Evolutionary conservation across 2,329 filamentous ascomycete species (phyloP).

Genomic region (Fusarium illudens): DNA sequence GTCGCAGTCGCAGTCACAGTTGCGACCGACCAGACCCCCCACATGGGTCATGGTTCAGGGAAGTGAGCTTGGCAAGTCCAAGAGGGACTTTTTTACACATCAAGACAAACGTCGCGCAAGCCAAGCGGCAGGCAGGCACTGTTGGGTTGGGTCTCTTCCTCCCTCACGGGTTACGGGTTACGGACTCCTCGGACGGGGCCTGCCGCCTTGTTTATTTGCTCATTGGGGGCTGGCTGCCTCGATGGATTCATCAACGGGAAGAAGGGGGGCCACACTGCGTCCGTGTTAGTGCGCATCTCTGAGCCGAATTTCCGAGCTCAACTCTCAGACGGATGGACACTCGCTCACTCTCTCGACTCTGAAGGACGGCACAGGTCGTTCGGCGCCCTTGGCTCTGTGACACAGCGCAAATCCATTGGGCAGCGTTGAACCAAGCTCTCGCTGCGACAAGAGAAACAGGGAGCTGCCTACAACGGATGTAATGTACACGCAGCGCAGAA

Average conservation of each 20-base stretch:
- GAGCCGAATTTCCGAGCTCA: constrained; percentile 33
- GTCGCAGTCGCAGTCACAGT: neutral
- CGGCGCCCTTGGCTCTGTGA: constrained; percentile 18
- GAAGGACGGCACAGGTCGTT: constrained; percentile 19
- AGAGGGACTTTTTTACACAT: neutral
- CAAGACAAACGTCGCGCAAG: neutral
- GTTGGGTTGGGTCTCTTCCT: neutral
- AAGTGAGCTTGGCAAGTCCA: neutral
- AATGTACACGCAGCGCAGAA: neutral
- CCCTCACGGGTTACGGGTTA: neutral
- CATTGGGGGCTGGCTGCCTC: neutral
- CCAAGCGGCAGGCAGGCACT: neutral
- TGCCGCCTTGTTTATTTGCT: neutral
- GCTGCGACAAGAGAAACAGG: constrained; percentile 26
- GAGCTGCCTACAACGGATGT: constrained; percentile 6
- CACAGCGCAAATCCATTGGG: constrained; percentile 20
- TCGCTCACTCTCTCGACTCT: constrained; percentile 5
- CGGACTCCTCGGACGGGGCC: neutral
- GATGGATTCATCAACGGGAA: neutral
- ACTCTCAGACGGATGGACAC: constrained; percentile 7
- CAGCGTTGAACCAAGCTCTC: constrained; percentile 18
- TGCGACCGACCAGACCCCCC: neutral
- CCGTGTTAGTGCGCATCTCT: constrained; percentile 10
- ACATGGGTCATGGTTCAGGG: neutral
- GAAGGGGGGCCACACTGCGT: constrained; percentile 9